These are phyloP conservation scores for Penicillium argentinense DNA, from an alignment of 495 filamentous ascomycete genomes.

Conservation along the genomic window DNA sequence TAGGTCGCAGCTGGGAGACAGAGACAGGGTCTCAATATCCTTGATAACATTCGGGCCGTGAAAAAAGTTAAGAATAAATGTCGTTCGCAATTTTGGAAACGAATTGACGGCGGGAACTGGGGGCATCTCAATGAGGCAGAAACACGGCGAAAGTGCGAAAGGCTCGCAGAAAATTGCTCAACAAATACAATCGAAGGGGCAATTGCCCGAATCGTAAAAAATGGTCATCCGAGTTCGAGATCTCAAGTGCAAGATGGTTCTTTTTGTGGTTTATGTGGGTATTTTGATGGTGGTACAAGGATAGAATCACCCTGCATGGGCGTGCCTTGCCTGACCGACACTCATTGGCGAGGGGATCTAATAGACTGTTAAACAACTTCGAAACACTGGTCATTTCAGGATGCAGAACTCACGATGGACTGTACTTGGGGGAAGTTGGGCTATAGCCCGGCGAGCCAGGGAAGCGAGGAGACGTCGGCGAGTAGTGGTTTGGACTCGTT, in stretches of 20 bases:
- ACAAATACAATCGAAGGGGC: slow-evolving; percentile 30
- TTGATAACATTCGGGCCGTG: too few species aligned
- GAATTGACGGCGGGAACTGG: slow-evolving; percentile 17
- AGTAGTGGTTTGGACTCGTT: slow-evolving; percentile 69
- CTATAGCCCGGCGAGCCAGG: slow-evolving; percentile 61
- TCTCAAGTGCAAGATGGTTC: slow-evolving; percentile 40
- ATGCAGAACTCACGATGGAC: slow-evolving; percentile 38
- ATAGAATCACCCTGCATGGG: slow-evolving; percentile 28
- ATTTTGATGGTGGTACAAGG: slow-evolving; percentile 45
- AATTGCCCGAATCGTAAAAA: slow-evolving; percentile 37
- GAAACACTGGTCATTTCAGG: too few species aligned
- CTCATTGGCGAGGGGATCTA: slow-evolving; percentile 54
- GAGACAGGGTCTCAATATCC: neutral
- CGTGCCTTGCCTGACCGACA: slow-evolving; percentile 18
- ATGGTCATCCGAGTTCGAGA: slow-evolving; percentile 47
- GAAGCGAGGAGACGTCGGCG: slow-evolving; percentile 73
- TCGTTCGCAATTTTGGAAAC: slow-evolving; percentile 26
- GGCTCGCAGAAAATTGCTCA: slow-evolving; percentile 24
- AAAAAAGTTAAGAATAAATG: slow-evolving; percentile 19
- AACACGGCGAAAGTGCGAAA: slow-evolving; percentile 16
- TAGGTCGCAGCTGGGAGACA: too few species aligned
- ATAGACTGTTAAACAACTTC: too few species aligned
- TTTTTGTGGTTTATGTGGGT: slow-evolving; percentile 37
- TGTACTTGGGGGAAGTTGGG: slow-evolving; percentile 53
- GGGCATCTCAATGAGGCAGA: slow-evolving; percentile 11